Conservation (phyloP, 1,284 basidiomycete genomes). For the Ustilago xerochloae region DNA sequence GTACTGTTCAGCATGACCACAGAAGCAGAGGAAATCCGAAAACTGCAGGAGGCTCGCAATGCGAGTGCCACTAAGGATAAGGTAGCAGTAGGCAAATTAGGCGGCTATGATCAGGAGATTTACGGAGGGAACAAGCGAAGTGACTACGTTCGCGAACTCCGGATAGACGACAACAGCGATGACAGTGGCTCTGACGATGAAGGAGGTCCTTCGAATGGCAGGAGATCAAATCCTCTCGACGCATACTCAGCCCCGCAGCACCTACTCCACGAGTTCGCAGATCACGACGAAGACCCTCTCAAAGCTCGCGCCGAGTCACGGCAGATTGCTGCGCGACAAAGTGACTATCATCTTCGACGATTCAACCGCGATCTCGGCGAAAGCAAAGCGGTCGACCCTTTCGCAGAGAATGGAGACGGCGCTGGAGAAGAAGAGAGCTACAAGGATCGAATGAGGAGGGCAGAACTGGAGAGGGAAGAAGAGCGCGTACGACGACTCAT, state of each 20-base stretch:
- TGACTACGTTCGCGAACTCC: conserved; percentile 59
- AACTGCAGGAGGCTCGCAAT: conserved; percentile 50
- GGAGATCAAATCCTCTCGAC: conserved; percentile 61
- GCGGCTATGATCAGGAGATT: conserved; percentile 54
- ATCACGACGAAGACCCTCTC: conserved; percentile 91
- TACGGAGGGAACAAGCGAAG: conserved; percentile 47
- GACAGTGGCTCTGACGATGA: conserved; percentile 51
- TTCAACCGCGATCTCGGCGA: conserved; percentile 72
- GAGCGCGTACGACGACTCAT: conserved; percentile 83
- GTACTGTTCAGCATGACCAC: conserved; percentile 31
- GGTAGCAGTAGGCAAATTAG: conserved; percentile 45
- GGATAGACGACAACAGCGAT: conserved; percentile 26
- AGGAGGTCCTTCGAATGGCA: conserved; percentile 13
- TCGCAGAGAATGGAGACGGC: conserved; percentile 72
- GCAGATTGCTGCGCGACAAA: conserved; percentile 92
- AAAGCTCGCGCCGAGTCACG: conserved; percentile 89
- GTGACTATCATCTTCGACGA: conserved; percentile 92
- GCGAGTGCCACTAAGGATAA: conserved; percentile 37
- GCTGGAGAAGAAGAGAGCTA: conserved; percentile 78
- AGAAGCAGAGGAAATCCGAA: conserved; percentile 51
- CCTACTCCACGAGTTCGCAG: conserved; percentile 90
- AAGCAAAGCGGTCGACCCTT: conserved; percentile 51
- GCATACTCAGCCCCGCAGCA: conserved; percentile 86
- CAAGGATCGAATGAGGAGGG: conserved; percentile 93
- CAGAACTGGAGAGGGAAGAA: conserved; percentile 93